These are phyloP conservation scores for Saccharum spontaneum DNA, from an alignment of 176 grass and related monocot genomes.

Conservation along the genomic window DNA sequence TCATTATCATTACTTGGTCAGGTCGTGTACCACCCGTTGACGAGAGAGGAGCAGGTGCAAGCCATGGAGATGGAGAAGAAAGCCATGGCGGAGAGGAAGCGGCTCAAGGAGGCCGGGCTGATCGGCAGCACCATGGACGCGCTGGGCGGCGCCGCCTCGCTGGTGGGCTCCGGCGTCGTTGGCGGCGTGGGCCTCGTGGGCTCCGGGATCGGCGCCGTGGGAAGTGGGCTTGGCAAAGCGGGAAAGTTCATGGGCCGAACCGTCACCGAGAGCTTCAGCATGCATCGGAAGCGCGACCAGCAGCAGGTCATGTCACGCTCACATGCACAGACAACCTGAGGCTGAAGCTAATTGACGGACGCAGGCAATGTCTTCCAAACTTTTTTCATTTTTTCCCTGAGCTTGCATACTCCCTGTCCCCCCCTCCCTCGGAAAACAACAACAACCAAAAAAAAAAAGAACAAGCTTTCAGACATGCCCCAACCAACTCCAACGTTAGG, in stretches of 20 bases:
- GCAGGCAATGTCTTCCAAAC: too few relatives aligned
- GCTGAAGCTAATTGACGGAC: background rate
- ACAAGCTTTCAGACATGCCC: too few relatives aligned
- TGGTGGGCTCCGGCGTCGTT: background rate
- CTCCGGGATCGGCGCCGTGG: background rate
- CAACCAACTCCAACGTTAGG: background rate
- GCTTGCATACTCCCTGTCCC: too few relatives aligned
- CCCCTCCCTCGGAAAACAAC: too few relatives aligned
- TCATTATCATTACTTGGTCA: background rate
- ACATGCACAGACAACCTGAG: too few relatives aligned
- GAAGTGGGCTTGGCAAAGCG: constrained; percentile 10
- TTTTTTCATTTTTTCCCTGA: too few relatives aligned
- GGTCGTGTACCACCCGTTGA: constrained; percentile 26
- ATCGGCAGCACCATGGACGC: constrained; percentile 19
- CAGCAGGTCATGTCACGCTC: background rate
- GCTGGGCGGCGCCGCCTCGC: background rate
- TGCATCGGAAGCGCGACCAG: background rate
- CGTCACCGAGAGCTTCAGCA: background rate
- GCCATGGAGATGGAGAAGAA: background rate
- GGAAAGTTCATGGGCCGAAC: background rate
- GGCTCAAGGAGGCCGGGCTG: constrained; percentile 1
- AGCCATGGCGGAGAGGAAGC: constrained; percentile 27
- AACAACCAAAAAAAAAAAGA: too few relatives aligned
- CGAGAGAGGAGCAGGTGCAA: constrained; percentile 6
- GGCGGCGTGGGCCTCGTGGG: background rate